A percentile compares a stretch with the other conserved stretches of the same genome.
phyloP scores from a whole-genome alignment of 2,329 filamentous ascomycete species.

The Epichloe typhina region DNA sequence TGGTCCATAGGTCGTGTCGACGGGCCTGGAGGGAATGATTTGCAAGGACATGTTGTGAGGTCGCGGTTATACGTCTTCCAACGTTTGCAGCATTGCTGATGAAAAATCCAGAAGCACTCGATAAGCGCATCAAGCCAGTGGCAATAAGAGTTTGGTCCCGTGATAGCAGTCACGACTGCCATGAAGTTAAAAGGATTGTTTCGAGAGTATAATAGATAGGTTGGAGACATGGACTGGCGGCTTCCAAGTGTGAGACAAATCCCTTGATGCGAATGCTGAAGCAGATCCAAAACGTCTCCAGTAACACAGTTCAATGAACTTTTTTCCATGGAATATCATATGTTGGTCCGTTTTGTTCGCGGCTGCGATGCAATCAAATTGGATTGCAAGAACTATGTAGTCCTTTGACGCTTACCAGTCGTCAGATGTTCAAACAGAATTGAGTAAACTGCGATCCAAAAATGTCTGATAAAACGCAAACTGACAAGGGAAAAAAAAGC shows the following conservation, averaged over 20 bases:
- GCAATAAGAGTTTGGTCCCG: background rate
- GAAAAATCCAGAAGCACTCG: background rate
- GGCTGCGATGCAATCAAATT: constrained; percentile 13
- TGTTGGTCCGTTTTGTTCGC: constrained; percentile 6
- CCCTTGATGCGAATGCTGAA: background rate
- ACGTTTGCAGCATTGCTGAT: background rate
- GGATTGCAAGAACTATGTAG: constrained; percentile 10
- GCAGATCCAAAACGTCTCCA: background rate
- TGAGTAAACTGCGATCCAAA: background rate
- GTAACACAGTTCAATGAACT: background rate
- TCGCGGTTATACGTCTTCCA: background rate
- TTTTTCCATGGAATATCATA: background rate
- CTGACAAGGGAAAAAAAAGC: background rate
- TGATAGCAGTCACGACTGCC: background rate
- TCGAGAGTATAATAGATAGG: too few relatives aligned
- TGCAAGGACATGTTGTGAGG: background rate
- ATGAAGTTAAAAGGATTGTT: background rate
- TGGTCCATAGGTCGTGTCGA: background rate
- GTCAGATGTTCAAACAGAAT: background rate
- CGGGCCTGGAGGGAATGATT: background rate
- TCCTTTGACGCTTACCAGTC: constrained; percentile 7
- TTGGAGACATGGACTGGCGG: too few relatives aligned
- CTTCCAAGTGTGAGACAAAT: too few relatives aligned
- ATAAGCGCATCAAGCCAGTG: background rate
- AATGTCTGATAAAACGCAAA: background rate